Conservation (phyloP, 352 stramenopile genomes). For the Phytophthora pinifolia region DNA sequence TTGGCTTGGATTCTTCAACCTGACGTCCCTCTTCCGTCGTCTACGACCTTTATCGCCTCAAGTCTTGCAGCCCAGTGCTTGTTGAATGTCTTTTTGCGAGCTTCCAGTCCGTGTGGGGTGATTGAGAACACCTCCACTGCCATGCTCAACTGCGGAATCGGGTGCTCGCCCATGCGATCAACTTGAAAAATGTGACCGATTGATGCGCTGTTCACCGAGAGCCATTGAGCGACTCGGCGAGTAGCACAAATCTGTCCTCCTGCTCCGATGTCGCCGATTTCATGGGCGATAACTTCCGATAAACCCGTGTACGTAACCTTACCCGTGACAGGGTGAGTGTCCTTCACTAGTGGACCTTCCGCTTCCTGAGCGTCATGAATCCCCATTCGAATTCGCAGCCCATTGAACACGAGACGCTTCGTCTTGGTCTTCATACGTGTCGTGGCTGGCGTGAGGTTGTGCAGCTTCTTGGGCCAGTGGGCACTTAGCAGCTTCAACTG, state of each 20-base stretch:
- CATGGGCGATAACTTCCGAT: slow-evolving; percentile 60
- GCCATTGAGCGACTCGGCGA: slow-evolving; percentile 38
- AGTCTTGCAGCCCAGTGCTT: slow-evolving; percentile 17
- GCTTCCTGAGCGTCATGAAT: slow-evolving; percentile 48
- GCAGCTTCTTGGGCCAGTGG: slow-evolving; percentile 47
- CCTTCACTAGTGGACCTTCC: slow-evolving; percentile 50
- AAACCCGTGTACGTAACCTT: slow-evolving; percentile 57
- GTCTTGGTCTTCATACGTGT: slow-evolving; percentile 36
- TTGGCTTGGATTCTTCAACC: neutral
- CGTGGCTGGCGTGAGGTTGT: slow-evolving; percentile 38
- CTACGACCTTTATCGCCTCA: slow-evolving; percentile 20
- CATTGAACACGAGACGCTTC: slow-evolving; percentile 51
- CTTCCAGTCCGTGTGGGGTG: slow-evolving; percentile 35
- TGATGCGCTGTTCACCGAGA: slow-evolving; percentile 30
- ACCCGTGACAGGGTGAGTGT: slow-evolving; percentile 46
- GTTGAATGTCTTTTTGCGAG: slow-evolving; percentile 37
- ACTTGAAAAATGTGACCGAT: slow-evolving; percentile 28
- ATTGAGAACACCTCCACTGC: slow-evolving; percentile 44
- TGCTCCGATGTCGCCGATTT: slow-evolving; percentile 46
- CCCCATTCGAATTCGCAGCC: slow-evolving; percentile 58
- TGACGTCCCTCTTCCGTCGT: neutral
- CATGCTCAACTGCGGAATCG: slow-evolving; percentile 39
- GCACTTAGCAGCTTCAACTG: slow-evolving; percentile 45
- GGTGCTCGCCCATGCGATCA: slow-evolving; percentile 29
- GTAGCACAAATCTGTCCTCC: slow-evolving; percentile 60